Conservation (phyloP, 305 asterid species). For the Fraxinus sp. region DNA sequence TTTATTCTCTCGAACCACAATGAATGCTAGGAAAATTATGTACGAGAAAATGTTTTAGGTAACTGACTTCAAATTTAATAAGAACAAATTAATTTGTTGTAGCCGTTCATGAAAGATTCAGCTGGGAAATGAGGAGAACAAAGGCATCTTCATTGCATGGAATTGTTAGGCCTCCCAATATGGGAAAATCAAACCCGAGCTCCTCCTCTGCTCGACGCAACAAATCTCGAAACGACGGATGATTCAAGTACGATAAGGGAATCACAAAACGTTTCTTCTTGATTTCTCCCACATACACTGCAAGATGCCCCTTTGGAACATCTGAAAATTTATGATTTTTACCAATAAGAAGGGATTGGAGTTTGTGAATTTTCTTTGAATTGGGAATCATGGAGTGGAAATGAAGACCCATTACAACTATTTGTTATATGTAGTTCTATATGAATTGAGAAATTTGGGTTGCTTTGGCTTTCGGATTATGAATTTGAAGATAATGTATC, state of each 20-base stretch:
- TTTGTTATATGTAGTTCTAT: neutral
- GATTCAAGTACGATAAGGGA: conserved; percentile 40
- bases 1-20: neutral
- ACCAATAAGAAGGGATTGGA: conserved; percentile 35
- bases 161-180: conserved; percentile 32
- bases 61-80: neutral
- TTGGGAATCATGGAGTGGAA: conserved; percentile 32
- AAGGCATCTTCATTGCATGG: conserved; percentile 37
- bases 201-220: conserved; percentile 35
- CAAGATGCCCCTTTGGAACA: conserved; percentile 55
- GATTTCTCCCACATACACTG: conserved; percentile 50
- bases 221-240: conserved; percentile 34
- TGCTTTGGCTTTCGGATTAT: neutral
- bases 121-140: conserved; percentile 22
- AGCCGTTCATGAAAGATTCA: conserved; percentile 4
- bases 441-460: neutral
- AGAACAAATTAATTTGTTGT: too few relatives aligned
- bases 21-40: neutral
- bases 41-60: neutral
- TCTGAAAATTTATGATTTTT: conserved; percentile 30
- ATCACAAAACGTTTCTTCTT: conserved; percentile 49
- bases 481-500: too few relatives aligned
- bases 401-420: conserved; percentile 42
- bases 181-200: conserved; percentile 36
- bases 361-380: conserved; percentile 40